Evolutionary conservation across 2,329 filamentous ascomycete species (phyloP), one percentile per base, ranked within the genome.

Genomic region (Fusarium nisikadoi): DNA sequence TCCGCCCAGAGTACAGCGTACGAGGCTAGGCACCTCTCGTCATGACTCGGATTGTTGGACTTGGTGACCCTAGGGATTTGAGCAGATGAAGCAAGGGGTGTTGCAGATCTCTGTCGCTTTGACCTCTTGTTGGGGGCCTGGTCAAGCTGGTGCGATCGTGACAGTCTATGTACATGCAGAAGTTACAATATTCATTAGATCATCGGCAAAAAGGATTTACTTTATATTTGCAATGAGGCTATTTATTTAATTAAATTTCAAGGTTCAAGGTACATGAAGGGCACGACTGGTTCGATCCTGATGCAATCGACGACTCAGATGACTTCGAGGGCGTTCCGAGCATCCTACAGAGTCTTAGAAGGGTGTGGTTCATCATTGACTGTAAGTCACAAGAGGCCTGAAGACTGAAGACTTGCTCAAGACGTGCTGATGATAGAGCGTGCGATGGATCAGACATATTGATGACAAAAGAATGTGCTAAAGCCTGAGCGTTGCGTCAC

Each of bases 331-430:
- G 87, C 14, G 90, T 92, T 1, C 89, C 90, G 1, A 83, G 84
- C 12, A 80, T 92, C 2, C 82, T 86, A 4, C 83, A 90, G 56
- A 91, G 88, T 56, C 73, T 92, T 46, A 81, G 85, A 23, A 83
- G 90, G 27, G 88, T 91, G 3, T 91, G 86, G 84, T 88, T 89
- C 42, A 88, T 90, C 70, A 81, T 85, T 19, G 84, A 87, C 20
- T n/a, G n/a, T n/a, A n/a, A n/a, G n/a, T n/a, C n/a, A n/a, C n/a
- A n/a, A n/a, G n/a, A n/a, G n/a, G n/a, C n/a, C n/a, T n/a, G n/a
- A n/a, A n/a, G n/a, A n/a, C n/a, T n/a, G n/a, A n/a, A n/a, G n/a
- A n/a, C n/a, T n/a, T n/a, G n/a, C n/a, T n/a, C n/a, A n/a, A n/a
- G n/a, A n/a, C n/a, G n/a, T n/a, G n/a, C 27, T 29, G 27, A 29